Conservation (phyloP, 2,329 filamentous ascomycete genomes). For the Fusarium citri region DNA sequence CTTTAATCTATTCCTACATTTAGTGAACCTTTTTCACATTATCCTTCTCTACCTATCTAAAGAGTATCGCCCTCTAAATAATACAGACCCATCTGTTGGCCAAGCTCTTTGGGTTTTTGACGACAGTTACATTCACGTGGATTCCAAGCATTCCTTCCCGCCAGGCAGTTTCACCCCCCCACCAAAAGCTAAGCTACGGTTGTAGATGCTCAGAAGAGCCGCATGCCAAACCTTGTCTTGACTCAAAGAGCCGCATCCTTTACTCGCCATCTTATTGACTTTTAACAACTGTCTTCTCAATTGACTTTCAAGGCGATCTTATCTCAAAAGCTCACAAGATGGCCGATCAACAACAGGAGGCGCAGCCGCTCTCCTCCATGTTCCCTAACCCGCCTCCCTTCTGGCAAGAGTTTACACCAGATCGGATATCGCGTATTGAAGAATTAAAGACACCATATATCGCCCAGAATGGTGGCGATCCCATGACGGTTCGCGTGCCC, state of each 20-base stretch:
- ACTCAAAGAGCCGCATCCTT: slow-evolving; percentile 1
- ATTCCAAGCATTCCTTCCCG: slow-evolving; percentile 17
- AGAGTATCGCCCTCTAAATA: background rate
- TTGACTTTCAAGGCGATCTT: slow-evolving; percentile 28
- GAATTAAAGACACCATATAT: slow-evolving; percentile 56
- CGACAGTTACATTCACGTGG: slow-evolving; percentile 27
- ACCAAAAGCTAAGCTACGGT: slow-evolving; percentile 15
- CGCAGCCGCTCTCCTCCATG: slow-evolving; percentile 67
- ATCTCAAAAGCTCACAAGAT: slow-evolving; percentile 56
- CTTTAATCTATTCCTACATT: background rate
- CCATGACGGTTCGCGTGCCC: slow-evolving; percentile 51
- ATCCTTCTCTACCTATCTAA: background rate
- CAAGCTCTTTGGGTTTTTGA: slow-evolving; percentile 13
- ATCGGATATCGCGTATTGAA: slow-evolving; percentile 72
- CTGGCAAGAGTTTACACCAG: slow-evolving; percentile 86
- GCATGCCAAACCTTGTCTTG: slow-evolving; percentile 8
- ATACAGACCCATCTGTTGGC: background rate
- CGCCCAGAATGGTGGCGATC: slow-evolving; percentile 46
- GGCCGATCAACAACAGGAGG: slow-evolving; percentile 67
- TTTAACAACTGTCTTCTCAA: background rate
- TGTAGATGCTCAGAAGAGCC: slow-evolving; percentile 9
- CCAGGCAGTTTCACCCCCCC: slow-evolving; percentile 29
- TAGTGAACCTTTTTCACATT: background rate
- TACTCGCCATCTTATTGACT: background rate
- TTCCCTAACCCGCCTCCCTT: slow-evolving; percentile 92